Base-by-base conservation (phyloP, 352 stramenopile species). In the Phytophthora pinifolia region DNA sequence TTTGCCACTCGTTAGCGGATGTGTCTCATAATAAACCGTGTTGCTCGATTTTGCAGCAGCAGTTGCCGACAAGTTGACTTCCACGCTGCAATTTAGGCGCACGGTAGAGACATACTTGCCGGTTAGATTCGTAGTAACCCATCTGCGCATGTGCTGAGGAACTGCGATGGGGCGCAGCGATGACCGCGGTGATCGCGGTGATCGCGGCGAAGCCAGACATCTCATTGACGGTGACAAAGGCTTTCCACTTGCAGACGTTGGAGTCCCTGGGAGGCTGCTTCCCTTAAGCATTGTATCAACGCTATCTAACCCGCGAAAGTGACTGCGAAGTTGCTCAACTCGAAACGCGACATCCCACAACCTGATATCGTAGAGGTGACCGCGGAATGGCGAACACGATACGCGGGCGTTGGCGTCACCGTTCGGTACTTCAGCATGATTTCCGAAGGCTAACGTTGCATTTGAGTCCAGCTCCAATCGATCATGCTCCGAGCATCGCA, bases 271-370 rank as follows among this genome's bases (percentile, higher is more conserved):
- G 20, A 52, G 62, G 39, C 67, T 70, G 34, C 35, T 55, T 1
- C 31, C 46, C 9, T 17, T 65, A 2, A 46, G 48, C 37, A 55
- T 32, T 17, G 61, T 33, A 13, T 69, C 64, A 1, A 74, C 43
- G 17, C 54, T 69, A 1, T 79, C 62, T n/a, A 89, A 61, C 1
- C 79, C 76, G 12, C 70, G 70, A 1, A 59, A 65, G 31, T 86
- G 79, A 35, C 74, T 83, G 13, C 64, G 63, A 22, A 89, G 44
- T 34, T 89, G 76, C 25, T 89, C 76, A 37, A 54, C 50, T 13
- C 74, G 72, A 22, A 89, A 55, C 1, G 73, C 66, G 6, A 77
- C 74, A 62, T 89, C 67, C 82, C 82, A 92, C 3, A 88, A 18
- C 0, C 74, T 69, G 41, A 89, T 59, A 59, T 88, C 75, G 17